Conservation (phyloP, 2,329 filamentous ascomycete genomes). For the Diaporthe velutina region DNA sequence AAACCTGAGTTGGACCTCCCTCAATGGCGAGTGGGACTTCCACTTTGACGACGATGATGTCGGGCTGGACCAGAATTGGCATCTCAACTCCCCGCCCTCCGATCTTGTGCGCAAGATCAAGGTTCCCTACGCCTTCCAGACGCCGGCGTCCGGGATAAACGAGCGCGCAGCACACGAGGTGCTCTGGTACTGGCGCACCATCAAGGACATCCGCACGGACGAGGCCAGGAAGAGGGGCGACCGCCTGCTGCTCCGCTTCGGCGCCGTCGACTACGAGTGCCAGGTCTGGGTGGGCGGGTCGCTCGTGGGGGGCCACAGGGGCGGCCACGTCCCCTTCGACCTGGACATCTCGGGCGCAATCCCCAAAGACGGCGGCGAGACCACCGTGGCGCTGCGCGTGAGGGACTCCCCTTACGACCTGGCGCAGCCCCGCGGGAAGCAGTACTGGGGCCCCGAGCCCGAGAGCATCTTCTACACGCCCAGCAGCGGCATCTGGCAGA, state of each 20-base stretch:
- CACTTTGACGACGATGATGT: conserved; percentile 74
- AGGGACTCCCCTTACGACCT: conserved; percentile 75
- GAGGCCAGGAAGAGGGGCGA: conserved; percentile 56
- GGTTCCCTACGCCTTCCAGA: conserved; percentile 76
- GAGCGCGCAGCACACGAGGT: conserved; percentile 75
- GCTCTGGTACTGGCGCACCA: conserved; percentile 72
- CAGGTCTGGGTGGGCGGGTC: conserved; percentile 68
- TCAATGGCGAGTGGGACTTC: conserved; percentile 75
- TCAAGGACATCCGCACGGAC: conserved; percentile 62
- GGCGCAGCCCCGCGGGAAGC: conserved; percentile 76
- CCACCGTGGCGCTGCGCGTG: conserved; percentile 67
- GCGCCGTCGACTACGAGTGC: conserved; percentile 73
- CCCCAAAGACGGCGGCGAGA: conserved; percentile 43
- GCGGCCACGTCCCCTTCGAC: conserved; percentile 70
- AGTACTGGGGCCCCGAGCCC: conserved; percentile 73
- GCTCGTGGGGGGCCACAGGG: conserved; percentile 66
- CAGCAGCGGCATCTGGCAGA: conserved; percentile 70
- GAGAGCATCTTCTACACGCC: conserved; percentile 73
- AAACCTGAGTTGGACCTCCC: conserved; percentile 67
- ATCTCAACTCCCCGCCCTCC: conserved; percentile 62
- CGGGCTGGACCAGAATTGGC: conserved; percentile 67
- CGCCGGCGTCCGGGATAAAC: conserved; percentile 72
- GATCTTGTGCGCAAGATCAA: conserved; percentile 66
- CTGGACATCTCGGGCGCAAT: conserved; percentile 69
- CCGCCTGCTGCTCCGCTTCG: conserved; percentile 66